Base-by-base conservation (phyloP, 148 eudicot genomes). In the Nepenthes mirabilis region DNA sequence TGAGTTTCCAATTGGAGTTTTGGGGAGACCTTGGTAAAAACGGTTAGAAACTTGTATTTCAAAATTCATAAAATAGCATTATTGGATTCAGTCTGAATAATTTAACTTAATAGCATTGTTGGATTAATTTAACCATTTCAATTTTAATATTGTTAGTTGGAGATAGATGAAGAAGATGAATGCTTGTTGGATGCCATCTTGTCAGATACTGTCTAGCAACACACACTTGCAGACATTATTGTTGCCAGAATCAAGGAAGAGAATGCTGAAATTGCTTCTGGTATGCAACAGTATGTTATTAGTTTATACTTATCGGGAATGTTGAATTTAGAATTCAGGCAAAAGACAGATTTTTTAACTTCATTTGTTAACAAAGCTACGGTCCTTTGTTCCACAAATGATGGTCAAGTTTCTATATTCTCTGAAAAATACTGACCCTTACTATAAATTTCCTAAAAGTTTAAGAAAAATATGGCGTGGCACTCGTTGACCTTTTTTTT, bases 151-250 rank as follows among this genome's bases (percentile, higher is more conserved):
- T 23, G 23, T 23, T 23, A 40, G 13, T 49, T 5, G 52, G 75
- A 83, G 61, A 71, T 83, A 43, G 70, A 93, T 60, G 95, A 93
- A 75, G 95, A 82, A 9, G 98, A 86, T 47, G 96, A 83, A 70
- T 77, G 72, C 70, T 72, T 93, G 74, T 69, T 93, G 59, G 96
- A 93, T 43, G 80, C 91, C n/a, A 88, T 93, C 66, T 66, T 82
- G 36, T 83, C 83, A 0, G 85, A 71, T 68, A 78, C 80, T 63
- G 73, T 69, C 7, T 83, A 77, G 36, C 87, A 83, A 52, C 81
- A 74, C 40, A 86, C 96, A 2, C 79, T 93, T 54, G 96, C 83
- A 2, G 96, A 88, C 71, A 62, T 88, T 37, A 82, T 91, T 62
- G 80, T 85, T 58, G 76, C 79, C 51, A 80, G 76, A 68, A 85